Evolutionary conservation across 2,329 filamentous ascomycete species (phyloP).

Genomic region (Aspergillus fischeri): DNA sequence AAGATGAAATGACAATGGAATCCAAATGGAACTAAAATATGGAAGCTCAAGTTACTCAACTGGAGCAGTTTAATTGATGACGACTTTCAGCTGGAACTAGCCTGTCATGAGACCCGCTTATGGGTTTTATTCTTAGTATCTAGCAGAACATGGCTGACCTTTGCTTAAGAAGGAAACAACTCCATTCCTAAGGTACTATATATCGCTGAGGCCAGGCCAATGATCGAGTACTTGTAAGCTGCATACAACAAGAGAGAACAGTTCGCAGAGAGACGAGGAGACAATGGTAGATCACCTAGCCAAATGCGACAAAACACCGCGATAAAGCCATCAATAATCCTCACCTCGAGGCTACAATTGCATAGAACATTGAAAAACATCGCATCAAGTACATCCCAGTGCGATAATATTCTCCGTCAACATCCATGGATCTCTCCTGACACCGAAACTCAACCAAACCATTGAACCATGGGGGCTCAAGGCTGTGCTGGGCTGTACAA

Average conservation of each 20-base stretch:
- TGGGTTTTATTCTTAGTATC: neutral
- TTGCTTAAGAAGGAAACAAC: neutral
- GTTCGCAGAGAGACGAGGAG: too few relatives aligned
- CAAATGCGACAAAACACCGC: neutral
- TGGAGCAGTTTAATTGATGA: neutral
- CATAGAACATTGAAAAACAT: neutral
- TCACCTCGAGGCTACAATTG: too few relatives aligned
- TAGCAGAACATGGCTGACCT: neutral
- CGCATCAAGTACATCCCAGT: too few relatives aligned
- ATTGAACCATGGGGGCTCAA: neutral
- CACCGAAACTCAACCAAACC: neutral
- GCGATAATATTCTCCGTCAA: neutral
- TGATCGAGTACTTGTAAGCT: neutral
- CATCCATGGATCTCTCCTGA: neutral
- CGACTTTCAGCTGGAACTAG: neutral
- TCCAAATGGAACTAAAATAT: neutral
- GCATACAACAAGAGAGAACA: neutral
- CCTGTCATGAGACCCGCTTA: neutral
- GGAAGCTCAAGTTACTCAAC: neutral
- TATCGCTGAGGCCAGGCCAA: neutral
- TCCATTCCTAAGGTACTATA: neutral
- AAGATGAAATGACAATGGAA: neutral
- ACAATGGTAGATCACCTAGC: too few relatives aligned
- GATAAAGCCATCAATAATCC: neutral
- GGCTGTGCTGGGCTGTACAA: neutral